phyloP scores from a whole-genome alignment of 345 rosid genomes.

The Dovyalis caffra region DNA sequence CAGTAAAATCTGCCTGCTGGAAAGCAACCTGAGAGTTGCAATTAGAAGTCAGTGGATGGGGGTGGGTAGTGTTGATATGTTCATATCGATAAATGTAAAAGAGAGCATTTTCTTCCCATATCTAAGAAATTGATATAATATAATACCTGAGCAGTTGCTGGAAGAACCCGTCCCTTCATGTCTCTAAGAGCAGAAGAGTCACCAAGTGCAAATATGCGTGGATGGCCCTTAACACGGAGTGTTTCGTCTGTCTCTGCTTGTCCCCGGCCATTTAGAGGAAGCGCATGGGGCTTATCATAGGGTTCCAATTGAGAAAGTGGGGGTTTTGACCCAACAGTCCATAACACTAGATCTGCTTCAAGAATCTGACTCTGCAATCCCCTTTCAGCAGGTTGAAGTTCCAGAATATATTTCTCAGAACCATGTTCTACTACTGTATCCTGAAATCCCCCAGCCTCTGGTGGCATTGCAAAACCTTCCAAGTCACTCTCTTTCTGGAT shows the following conservation, averaged over 20 bases:
- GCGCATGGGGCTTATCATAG: constrained; percentile 34
- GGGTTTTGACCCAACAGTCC: constrained; percentile 91
- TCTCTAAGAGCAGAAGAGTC: constrained; percentile 87
- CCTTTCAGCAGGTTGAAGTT: constrained; percentile 77
- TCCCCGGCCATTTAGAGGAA: constrained; percentile 76
- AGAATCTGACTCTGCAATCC: constrained; percentile 65
- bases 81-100: neutral
- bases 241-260: constrained; percentile 96
- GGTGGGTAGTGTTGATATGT: neutral
- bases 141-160: constrained; percentile 86
- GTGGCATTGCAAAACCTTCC: constrained; percentile 33
- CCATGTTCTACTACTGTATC: constrained; percentile 15
- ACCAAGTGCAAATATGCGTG: constrained; percentile 87
- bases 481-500: constrained; percentile 31
- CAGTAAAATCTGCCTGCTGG: constrained; percentile 94
- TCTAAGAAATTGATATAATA: neutral
- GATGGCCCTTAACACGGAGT: constrained; percentile 92
- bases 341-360: constrained; percentile 79
- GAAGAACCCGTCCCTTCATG: constrained; percentile 71
- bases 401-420: constrained; percentile 55
- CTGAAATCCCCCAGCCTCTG: constrained; percentile 13
- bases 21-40: constrained; percentile 72
- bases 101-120: neutral
- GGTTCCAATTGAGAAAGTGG: constrained; percentile 66
- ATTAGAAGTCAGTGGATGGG: constrained; percentile 13